Base-by-base conservation (phyloP, 805 yeast genomes). In the Metschnikowia hibisci region DNA sequence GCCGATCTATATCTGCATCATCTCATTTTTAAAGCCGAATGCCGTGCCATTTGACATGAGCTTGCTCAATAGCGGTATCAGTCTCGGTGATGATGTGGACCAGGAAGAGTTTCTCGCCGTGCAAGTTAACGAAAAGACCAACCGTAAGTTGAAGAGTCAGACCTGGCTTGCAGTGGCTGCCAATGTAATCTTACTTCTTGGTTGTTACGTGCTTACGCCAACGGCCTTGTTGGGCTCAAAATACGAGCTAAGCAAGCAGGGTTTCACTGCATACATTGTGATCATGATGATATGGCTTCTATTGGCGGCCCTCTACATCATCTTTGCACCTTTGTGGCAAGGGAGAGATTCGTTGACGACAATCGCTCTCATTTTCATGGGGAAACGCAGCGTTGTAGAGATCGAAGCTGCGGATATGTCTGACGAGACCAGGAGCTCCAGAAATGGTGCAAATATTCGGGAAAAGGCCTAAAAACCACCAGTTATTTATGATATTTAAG, bases 201-300 rank as follows among this genome's bases (percentile, higher is more conserved):
- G 46, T n/a, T 41, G 44, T 14, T 49, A 49, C 18, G 39, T 69
- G 6, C 47, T 66, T 16, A 49, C 66, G 25, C 64, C 70, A 1
- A 45, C 57, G 26, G 58, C 64, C 0, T 51, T 63, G 29, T 62
- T 64, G 46, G 73, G 70, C 3, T 48, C 65, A 22, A 50, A 59
- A 14, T 62, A 63, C 29, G 62, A 58, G 13, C 62, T 69, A 39
- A 62, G 66, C 32, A 63, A 63, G 50, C 46, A 47, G 14, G 65
- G 62, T 31, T 69, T 71, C 52, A 61, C 60, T 9, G 67, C 55
- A 12, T 65, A 63, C 56, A 62, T 67, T 34, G 54, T 68, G 14
- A 55, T 71, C n/a, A 58, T 66, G 58, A 45, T 65, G 53, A 63
- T 68, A 10, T 64, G 69, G 65, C 44, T 69, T 10, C n/a, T 67